A percentile compares a stretch with the other conserved stretches of the same genome.
phyloP scores from a whole-genome alignment of 2,329 filamentous ascomycete species.

The Laburnicola sp. region DNA sequence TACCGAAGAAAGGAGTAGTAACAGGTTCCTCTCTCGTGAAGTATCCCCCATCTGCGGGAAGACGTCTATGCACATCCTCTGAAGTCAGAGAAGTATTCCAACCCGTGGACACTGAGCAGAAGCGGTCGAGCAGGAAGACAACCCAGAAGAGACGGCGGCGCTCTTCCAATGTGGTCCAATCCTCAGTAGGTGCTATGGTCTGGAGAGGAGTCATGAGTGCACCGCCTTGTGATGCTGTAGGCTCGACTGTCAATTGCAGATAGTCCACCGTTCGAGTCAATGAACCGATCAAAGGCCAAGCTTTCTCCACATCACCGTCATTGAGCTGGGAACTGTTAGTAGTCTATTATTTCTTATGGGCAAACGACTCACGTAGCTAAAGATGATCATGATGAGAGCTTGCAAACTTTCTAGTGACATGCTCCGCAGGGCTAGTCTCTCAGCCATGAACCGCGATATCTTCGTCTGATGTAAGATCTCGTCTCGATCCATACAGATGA shows the following conservation, averaged over 20 bases:
- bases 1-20: conserved; percentile 39
- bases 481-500: conserved; percentile 30
- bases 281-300: conserved; percentile 41
- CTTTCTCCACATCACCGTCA: conserved; percentile 32
- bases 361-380: conserved; percentile 31
- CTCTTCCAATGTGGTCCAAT: conserved; percentile 41
- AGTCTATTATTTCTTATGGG: neutral
- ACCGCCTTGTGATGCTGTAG: conserved; percentile 26
- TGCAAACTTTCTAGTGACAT: conserved; percentile 36
- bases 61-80: conserved; percentile 38
- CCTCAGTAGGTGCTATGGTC: conserved; percentile 27
- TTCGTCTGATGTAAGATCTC: conserved; percentile 29
- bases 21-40: conserved; percentile 41
- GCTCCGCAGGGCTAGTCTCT: conserved; percentile 30
- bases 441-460: conserved; percentile 36
- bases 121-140: conserved; percentile 40
- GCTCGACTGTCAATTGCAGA: conserved; percentile 37
- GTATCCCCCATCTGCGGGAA: conserved; percentile 40
- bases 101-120: conserved; percentile 38
- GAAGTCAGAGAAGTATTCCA: conserved; percentile 42
- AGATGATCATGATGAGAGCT: conserved; percentile 38
- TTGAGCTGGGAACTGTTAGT: conserved; percentile 26
- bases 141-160: conserved; percentile 39
- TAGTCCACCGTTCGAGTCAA: conserved; percentile 41
- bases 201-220: conserved; percentile 37